These are phyloP conservation scores for Trichoderma polysporum DNA, from an alignment of 2,329 filamentous ascomycete genomes.

Conservation along the genomic window DNA sequence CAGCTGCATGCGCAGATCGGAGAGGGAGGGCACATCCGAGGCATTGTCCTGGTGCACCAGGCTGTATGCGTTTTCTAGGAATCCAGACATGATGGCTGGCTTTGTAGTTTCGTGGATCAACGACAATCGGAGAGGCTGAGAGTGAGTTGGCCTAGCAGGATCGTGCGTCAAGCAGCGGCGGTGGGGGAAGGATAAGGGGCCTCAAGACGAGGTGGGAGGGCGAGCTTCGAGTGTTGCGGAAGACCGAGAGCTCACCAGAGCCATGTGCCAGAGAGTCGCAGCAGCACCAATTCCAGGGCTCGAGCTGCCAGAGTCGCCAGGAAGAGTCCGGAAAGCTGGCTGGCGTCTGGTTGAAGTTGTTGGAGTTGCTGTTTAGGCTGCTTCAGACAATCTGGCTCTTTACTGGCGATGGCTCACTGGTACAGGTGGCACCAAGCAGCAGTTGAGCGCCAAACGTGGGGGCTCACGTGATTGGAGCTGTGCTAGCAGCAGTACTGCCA, in stretches of 20 bases:
- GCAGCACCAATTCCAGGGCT: constrained; percentile 32
- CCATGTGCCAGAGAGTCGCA: constrained; percentile 32
- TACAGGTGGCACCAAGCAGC: constrained; percentile 44
- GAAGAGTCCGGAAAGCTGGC: constrained; percentile 36
- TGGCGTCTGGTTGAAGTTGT: constrained; percentile 27
- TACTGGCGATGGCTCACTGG: constrained; percentile 27
- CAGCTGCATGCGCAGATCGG: constrained; percentile 87
- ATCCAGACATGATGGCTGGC: constrained; percentile 76
- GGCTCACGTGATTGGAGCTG: constrained; percentile 34
- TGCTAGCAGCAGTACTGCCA: background rate
- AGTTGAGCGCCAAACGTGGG: constrained; percentile 11
- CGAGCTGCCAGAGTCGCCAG: constrained; percentile 32
- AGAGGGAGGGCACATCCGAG: constrained; percentile 83
- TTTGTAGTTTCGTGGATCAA: constrained; percentile 15
- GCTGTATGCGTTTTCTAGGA: constrained; percentile 93
- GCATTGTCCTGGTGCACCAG: constrained; percentile 97
- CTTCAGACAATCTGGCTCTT: constrained; percentile 21
- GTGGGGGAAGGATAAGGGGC: constrained; percentile 37
- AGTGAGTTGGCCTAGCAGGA: constrained; percentile 23
- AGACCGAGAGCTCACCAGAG: constrained; percentile 29
- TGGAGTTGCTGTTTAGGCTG: constrained; percentile 3
- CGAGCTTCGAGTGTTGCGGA: constrained; percentile 28
- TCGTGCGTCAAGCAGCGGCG: constrained; percentile 33
- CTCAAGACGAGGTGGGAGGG: constrained; percentile 22
- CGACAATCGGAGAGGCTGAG: constrained; percentile 24